These are phyloP conservation scores for Fragaria iinumae DNA, from an alignment of 306 rosid species.

Conservation along the genomic window DNA sequence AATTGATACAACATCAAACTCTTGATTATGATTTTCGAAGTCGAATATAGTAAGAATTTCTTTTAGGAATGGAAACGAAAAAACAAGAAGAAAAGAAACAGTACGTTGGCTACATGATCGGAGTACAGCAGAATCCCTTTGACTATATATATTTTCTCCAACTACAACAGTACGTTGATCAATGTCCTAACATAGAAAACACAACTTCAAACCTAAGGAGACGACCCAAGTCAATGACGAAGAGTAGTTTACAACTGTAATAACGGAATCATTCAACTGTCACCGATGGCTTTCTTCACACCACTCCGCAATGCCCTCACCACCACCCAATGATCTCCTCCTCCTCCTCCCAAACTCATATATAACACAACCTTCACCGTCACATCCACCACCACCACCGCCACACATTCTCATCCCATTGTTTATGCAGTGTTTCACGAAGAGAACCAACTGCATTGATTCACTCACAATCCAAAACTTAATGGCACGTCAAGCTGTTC, in stretches of 20 bases:
- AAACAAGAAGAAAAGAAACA: too few species aligned
- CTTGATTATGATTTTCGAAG: too few species aligned
- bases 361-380: not conserved
- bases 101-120: not conserved
- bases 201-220: not conserved
- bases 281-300: slow-evolving; percentile 15
- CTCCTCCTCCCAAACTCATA: not conserved
- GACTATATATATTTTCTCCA: not conserved
- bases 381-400: not conserved
- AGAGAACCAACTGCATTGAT: slow-evolving; percentile 17
- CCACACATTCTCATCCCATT: not conserved
- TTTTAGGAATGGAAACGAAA: too few species aligned
- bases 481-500: slow-evolving; percentile 51
- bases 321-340: not conserved
- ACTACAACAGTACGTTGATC: not conserved
- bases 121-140: not conserved
- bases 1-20: too few species aligned
- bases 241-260: not conserved
- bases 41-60: too few species aligned
- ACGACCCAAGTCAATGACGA: not conserved
- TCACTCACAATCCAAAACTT: not conserved
- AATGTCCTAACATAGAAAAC: not conserved
- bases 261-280: not conserved
- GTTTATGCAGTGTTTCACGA: slow-evolving; percentile 25
- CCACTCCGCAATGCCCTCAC: slow-evolving; percentile 3